phyloP scores from a whole-genome alignment of 1,139 yeast genomes.

The Meyerozyma carpophila region DNA sequence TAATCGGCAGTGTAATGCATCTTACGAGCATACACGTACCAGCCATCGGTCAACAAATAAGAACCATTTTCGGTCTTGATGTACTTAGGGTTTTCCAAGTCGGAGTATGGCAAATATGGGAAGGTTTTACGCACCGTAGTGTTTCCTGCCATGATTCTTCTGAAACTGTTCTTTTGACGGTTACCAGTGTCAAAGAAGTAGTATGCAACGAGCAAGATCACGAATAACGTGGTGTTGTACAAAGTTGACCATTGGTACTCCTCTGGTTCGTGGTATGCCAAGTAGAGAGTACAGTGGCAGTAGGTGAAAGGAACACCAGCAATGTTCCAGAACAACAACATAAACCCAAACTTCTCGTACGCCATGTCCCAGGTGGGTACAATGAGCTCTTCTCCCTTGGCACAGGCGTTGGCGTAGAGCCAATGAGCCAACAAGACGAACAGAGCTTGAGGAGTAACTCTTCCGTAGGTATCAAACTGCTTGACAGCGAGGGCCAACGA shows the following conservation, averaged over 20 bases:
- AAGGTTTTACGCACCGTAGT: slow-evolving; percentile 70
- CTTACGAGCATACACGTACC: slow-evolving; percentile 91
- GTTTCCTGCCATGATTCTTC: slow-evolving; percentile 84
- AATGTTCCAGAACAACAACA: slow-evolving; percentile 97
- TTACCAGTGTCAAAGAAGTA: slow-evolving; percentile 93
- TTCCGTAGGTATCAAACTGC: slow-evolving; percentile 80
- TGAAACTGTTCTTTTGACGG: slow-evolving; percentile 91
- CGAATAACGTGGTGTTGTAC: slow-evolving; percentile 55
- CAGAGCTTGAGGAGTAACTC: slow-evolving; percentile 68
- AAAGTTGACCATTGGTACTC: slow-evolving; percentile 69
- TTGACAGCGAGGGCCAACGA: slow-evolving; percentile 69
- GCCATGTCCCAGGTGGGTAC: slow-evolving; percentile 99
- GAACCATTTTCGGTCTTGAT: slow-evolving; percentile 84
- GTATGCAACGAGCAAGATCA: slow-evolving; percentile 61
- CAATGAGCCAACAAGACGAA: slow-evolving; percentile 81
- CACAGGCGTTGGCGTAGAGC: slow-evolving; percentile 94
- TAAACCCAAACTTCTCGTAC: slow-evolving; percentile 95
- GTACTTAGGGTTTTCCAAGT: slow-evolving; percentile 75
- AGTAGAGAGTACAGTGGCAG: slow-evolving; percentile 84
- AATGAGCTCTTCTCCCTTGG: slow-evolving; percentile 94
- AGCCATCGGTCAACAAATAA: slow-evolving; percentile 81
- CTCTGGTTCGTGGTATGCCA: slow-evolving; percentile 75
- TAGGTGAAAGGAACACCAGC: slow-evolving; percentile 99
- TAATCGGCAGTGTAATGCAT: slow-evolving; percentile 94
- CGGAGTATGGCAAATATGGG: slow-evolving; percentile 88